Evolutionary conservation across 176 grass and related monocot genomes (phyloP), one percentile per base, ranked within the genome.

Genomic region (Carex scoparia): DNA sequence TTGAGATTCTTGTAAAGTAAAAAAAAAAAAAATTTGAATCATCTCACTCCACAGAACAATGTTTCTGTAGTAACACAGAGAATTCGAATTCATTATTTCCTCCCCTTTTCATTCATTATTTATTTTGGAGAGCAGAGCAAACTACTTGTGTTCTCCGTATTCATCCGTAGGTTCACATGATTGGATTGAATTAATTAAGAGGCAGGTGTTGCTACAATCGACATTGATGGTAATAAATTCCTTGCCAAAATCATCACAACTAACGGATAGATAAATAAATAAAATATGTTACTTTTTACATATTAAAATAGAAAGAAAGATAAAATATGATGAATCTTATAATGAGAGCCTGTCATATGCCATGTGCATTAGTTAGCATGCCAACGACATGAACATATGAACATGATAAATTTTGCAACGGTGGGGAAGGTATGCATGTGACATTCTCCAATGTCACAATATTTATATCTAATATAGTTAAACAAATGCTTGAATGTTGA

Each of bases 301-400:
- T 8, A 16, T 18, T 40, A 38, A 7, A 16, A 69, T 1, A 14
- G 16, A 12, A 5, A 31, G 14, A 30, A 1, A 57, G 1, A 28
- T 56, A 69, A 37, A 66, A 83, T 83, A 83, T 83, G 46, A n/a
- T 32, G 61, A 33, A 83, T 4, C 9, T 83, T 83, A 9, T 51
- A 51, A 51, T 67, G 16, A 48, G 32, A 51, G 2, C 67, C 2
- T 82, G n/a, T 9, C 3, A 54, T 67, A 56, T 65, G 81, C 81
- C 81, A 83, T 83, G 81, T 83, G 81, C 59, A 83, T 83, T 69
- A 53, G 81, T 83, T 83, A 83, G 61, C 35, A 83, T 83, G 81
- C 63, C 81, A 83, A 83, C 63, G 7, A 32, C 62, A 83, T 68
- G 63, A 82, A 23, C 40, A 79, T 57, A 23, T 5, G 11, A 70